Conservation (phyloP, 192 early-diverging fungal species). For the Coemansia reversa region DNA sequence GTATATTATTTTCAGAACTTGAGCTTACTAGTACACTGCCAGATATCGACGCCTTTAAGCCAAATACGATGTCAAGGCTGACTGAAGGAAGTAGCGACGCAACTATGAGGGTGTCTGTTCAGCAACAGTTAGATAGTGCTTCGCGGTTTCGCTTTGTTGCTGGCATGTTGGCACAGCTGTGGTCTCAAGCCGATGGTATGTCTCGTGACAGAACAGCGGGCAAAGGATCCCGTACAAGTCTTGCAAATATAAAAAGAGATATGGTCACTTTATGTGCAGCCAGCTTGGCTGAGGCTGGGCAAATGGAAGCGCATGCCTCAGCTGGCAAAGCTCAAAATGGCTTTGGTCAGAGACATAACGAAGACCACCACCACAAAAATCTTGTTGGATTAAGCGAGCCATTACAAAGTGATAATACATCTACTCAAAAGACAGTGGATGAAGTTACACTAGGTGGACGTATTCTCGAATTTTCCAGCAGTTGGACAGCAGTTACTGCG, state of each 20-base stretch:
- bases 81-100: conserved; percentile 6
- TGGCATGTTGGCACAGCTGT: conserved; percentile 30
- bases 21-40: conserved; percentile 37
- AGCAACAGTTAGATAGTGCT: conserved; percentile 40
- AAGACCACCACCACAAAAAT: too few relatives aligned
- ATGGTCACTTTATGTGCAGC: conserved; percentile 41
- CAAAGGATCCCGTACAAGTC: conserved; percentile 7
- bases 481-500: conserved; percentile 22
- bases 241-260: conserved; percentile 22
- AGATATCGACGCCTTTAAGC: conserved; percentile 24
- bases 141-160: conserved; percentile 43
- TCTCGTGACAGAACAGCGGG: conserved; percentile 15
- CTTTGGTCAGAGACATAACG: not conserved
- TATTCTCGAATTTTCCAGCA: conserved; percentile 23
- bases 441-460: conserved; percentile 47
- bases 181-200: conserved; percentile 18
- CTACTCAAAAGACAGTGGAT: not conserved
- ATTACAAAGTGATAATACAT: not conserved
- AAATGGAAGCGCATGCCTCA: conserved; percentile 36
- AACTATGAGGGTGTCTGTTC: conserved; percentile 20
- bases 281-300: conserved; percentile 35
- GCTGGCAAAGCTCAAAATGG: not conserved
- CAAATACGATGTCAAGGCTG: conserved; percentile 25
- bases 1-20: conserved; percentile 48
- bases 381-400: too few relatives aligned